Percentiles rank a stretch among this genome's conserved stretches.
phyloP scores from a whole-genome alignment of 2,329 filamentous ascomycete genomes.

The Beauveria caledonica region DNA sequence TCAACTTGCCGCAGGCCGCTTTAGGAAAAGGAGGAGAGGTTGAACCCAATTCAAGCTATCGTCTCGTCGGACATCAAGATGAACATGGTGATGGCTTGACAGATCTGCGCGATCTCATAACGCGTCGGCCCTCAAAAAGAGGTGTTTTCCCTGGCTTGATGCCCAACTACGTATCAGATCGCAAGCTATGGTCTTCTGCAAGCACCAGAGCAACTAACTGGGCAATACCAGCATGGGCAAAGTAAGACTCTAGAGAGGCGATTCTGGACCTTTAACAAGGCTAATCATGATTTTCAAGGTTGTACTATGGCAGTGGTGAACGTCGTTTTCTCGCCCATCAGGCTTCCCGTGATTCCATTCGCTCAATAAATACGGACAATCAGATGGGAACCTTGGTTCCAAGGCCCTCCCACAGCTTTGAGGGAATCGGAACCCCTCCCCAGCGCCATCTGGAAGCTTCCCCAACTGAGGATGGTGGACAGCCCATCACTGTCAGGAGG shows the following conservation, averaged over 20 bases:
- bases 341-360: constrained; percentile 36
- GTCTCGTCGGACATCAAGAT: constrained; percentile 49
- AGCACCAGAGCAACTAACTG: constrained; percentile 41
- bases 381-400: constrained; percentile 37
- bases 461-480: constrained; percentile 10
- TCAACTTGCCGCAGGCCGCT: constrained; percentile 41
- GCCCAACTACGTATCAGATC: constrained; percentile 40
- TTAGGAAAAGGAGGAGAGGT: constrained; percentile 31
- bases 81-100: constrained; percentile 57
- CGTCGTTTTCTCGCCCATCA: constrained; percentile 40
- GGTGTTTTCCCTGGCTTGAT: constrained; percentile 42
- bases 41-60: constrained; percentile 27
- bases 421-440: constrained; percentile 39
- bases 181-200: constrained; percentile 42
- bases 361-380: constrained; percentile 40
- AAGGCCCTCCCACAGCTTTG: constrained; percentile 41
- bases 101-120: constrained; percentile 44
- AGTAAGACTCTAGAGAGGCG: constrained; percentile 23
- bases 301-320: constrained; percentile 65
- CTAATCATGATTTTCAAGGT: constrained; percentile 27
- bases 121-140: constrained; percentile 44
- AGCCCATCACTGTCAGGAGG: not conserved
- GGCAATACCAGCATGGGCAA: constrained; percentile 47
- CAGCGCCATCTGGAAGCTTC: constrained; percentile 34
- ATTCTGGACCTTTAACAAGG: not conserved